Conservation (phyloP, 768 basidiomycete species). For the Tylopilus sp. region DNA sequence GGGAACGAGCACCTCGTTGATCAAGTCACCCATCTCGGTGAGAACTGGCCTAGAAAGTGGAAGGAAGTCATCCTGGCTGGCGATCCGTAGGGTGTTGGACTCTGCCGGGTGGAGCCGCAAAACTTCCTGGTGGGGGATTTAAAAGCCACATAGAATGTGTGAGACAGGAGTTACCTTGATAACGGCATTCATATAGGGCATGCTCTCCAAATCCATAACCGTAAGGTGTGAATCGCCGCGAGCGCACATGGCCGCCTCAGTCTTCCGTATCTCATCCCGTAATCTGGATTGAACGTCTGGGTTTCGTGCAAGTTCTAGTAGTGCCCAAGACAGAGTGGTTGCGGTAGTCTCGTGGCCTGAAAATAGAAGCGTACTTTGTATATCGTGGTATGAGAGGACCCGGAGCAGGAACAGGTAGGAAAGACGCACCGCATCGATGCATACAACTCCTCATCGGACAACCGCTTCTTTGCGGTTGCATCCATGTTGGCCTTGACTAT, state of each 20-base stretch:
- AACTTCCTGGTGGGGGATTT: conserved; percentile 34
- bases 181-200: conserved; percentile 26
- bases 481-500: background rate
- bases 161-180: conserved; percentile 28
- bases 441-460: background rate
- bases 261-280: background rate
- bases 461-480: background rate
- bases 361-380: background rate
- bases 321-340: background rate
- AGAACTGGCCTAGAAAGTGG: conserved; percentile 53
- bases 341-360: background rate
- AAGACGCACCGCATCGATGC: background rate
- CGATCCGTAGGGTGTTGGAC: conserved; percentile 48
- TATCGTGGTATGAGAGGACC: background rate
- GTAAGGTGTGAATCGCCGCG: background rate
- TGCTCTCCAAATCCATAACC: background rate
- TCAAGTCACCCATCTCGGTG: conserved; percentile 40
- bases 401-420: too few relatives aligned
- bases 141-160: conserved; percentile 16
- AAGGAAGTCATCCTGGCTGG: conserved; percentile 50
- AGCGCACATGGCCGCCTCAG: background rate
- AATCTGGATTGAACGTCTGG: background rate
- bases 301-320: background rate
- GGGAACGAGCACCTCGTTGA: conserved; percentile 44
- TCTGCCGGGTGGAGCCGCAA: conserved; percentile 45